These are phyloP conservation scores for Fusarium mangiferae DNA, from an alignment of 2,329 filamentous ascomycete species.

Conservation along the genomic window DNA sequence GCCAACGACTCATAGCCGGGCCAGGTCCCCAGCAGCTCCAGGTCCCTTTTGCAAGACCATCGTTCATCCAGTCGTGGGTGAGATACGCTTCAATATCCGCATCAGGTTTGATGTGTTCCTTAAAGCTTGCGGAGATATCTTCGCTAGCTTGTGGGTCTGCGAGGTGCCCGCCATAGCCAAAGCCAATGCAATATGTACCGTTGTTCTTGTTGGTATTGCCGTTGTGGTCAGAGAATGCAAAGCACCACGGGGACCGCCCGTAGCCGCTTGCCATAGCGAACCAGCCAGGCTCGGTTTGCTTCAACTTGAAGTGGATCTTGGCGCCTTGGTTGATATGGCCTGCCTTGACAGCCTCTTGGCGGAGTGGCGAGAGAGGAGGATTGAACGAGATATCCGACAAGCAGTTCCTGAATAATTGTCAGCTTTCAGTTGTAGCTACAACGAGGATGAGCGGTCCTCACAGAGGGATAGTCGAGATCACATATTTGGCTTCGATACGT, in stretches of 20 bases:
- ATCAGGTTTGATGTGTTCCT: slow-evolving; percentile 6
- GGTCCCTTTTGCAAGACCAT: slow-evolving; percentile 13
- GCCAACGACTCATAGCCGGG: not conserved
- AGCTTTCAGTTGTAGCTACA: not conserved
- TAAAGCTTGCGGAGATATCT: slow-evolving; percentile 7
- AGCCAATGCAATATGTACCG: slow-evolving; percentile 34
- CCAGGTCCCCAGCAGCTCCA: slow-evolving; percentile 36
- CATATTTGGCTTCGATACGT: not conserved
- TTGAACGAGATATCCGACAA: not conserved
- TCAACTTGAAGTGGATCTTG: slow-evolving; percentile 27
- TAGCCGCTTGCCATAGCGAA: slow-evolving; percentile 18
- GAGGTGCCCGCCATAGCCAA: slow-evolving; percentile 18
- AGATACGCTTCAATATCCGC: slow-evolving; percentile 27
- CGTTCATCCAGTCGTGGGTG: slow-evolving; percentile 37
- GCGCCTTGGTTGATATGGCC: slow-evolving; percentile 25
- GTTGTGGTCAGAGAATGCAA: slow-evolving; percentile 35
- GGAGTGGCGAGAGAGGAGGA: not conserved
- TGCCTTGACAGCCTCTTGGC: slow-evolving; percentile 6
- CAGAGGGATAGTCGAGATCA: slow-evolving; percentile 33
- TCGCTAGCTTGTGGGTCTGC: not conserved
- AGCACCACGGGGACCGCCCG: slow-evolving; percentile 10
- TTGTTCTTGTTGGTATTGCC: not conserved
- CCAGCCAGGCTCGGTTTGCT: not conserved
- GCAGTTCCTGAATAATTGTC: not conserved
- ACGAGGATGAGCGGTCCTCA: not conserved